These are phyloP conservation scores for Kwoniella pini DNA, from an alignment of 768 basidiomycete species.

Conservation along the genomic window DNA sequence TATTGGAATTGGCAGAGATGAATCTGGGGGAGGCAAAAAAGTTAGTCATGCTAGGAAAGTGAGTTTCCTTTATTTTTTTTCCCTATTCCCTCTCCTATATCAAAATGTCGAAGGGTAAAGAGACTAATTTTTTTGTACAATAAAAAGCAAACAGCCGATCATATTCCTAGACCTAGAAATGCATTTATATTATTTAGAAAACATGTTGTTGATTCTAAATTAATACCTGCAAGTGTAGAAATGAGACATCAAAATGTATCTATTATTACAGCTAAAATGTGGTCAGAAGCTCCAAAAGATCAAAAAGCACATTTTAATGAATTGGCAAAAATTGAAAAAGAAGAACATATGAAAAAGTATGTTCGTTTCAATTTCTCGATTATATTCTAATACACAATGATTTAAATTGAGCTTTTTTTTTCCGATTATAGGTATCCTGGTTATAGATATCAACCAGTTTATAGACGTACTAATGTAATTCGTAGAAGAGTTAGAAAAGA, in stretches of 20 bases:
- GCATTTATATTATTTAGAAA: constrained; percentile 79
- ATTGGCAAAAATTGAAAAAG: constrained; percentile 50
- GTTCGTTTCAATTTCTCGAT: not conserved
- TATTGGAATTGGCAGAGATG: not conserved
- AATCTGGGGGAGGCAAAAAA: constrained; percentile 26
- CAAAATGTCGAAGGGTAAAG: not conserved
- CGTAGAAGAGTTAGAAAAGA: constrained; percentile 49
- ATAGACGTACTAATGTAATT: constrained; percentile 49
- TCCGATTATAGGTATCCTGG: constrained; percentile 49
- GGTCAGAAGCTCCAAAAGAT: constrained; percentile 59
- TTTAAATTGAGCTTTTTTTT: too few species aligned
- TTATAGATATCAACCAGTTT: constrained; percentile 53
- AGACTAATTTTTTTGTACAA: not conserved
- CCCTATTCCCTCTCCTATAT: not conserved
- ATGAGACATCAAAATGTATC: constrained; percentile 73
- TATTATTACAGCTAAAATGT: constrained; percentile 67
- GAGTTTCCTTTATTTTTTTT: not conserved
- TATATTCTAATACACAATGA: not conserved
- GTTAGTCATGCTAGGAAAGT: constrained; percentile 47
- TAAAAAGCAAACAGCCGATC: constrained; percentile 54
- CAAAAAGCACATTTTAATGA: constrained; percentile 51
- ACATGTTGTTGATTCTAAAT: constrained; percentile 67
- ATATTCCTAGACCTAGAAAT: constrained; percentile 72
- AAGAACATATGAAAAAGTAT: constrained; percentile 52
- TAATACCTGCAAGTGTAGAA: constrained; percentile 63